Evolutionary conservation across 2,329 filamentous ascomycete species (phyloP).

Genomic region (Phyllosticta citribraziliensis): DNA sequence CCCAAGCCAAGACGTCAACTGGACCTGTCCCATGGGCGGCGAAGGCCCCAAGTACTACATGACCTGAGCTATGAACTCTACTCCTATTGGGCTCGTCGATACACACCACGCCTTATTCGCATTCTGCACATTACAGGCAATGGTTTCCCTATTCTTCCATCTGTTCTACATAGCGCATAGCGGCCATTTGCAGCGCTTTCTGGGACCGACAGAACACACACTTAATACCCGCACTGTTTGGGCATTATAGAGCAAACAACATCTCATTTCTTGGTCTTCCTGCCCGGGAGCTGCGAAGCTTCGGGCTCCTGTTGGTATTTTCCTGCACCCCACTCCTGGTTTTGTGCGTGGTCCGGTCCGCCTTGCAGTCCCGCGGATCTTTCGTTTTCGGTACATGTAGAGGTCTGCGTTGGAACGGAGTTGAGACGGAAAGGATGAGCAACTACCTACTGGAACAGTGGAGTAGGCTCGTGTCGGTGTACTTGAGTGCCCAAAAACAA

Average conservation of each 20-base stretch:
- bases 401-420: neutral
- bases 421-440: neutral
- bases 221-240: neutral
- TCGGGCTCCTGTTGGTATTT: neutral
- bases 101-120: neutral
- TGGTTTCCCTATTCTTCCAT: neutral
- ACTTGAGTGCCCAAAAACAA: neutral
- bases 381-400: neutral
- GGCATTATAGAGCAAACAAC: neutral
- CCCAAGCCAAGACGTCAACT: constrained; percentile 93
- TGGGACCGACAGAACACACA: neutral
- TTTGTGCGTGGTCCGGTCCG: neutral
- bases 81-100: neutral
- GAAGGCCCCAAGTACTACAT: constrained; percentile 60
- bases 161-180: neutral
- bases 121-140: neutral
- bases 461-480: neutral
- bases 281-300: neutral
- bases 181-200: neutral
- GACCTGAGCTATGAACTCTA: constrained; percentile 31
- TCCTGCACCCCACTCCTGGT: neutral
- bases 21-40: constrained; percentile 78
- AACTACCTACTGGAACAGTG: neutral
- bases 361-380: neutral
- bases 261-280: neutral